These are phyloP conservation scores for Cytospora piceae DNA, from an alignment of 2,329 filamentous ascomycete genomes.

Conservation along the genomic window DNA sequence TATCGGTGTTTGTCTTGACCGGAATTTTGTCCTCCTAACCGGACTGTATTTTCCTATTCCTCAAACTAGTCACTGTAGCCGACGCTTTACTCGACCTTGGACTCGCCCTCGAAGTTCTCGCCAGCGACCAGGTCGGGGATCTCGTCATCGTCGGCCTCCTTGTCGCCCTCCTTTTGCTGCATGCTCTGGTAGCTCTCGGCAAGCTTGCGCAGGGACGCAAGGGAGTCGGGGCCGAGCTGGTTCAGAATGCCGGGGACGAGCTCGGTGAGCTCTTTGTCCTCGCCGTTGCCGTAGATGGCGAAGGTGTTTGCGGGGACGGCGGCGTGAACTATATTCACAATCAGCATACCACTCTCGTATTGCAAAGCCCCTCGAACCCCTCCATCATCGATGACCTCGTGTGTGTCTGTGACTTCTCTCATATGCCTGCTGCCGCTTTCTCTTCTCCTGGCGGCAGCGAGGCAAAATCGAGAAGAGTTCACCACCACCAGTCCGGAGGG, in stretches of 20 bases:
- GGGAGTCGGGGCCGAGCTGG: constrained; percentile 97
- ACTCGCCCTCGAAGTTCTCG: constrained; percentile 84
- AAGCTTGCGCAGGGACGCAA: constrained; percentile 95
- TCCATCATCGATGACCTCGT: background rate
- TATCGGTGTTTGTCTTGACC: constrained; percentile 1
- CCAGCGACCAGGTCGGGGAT: constrained; percentile 97
- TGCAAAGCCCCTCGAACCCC: background rate
- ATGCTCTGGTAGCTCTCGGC: constrained; percentile 99
- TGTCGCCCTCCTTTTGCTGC: constrained; percentile 87
- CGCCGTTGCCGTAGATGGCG: constrained; percentile 97
- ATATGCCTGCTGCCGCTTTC: background rate
- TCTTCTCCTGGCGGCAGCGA: background rate
- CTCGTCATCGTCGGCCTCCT: constrained; percentile 82
- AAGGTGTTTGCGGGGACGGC: constrained; percentile 98
- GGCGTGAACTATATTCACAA: constrained; percentile 74
- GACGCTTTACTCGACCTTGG: constrained; percentile 81
- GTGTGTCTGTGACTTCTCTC: background rate
- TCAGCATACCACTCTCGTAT: constrained; percentile 12
- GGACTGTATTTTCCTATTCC: constrained; percentile 24
- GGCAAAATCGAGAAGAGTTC: background rate
- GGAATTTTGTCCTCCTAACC: constrained; percentile 9
- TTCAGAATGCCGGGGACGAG: constrained; percentile 99
- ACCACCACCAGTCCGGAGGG: background rate
- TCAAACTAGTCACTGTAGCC: constrained; percentile 21
- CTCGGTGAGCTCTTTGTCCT: constrained; percentile 99